Evolutionary conservation across 2,329 filamentous ascomycete species (phyloP), one percentile per base, ranked within the genome.

Genomic region (Hortaea werneckii): DNA sequence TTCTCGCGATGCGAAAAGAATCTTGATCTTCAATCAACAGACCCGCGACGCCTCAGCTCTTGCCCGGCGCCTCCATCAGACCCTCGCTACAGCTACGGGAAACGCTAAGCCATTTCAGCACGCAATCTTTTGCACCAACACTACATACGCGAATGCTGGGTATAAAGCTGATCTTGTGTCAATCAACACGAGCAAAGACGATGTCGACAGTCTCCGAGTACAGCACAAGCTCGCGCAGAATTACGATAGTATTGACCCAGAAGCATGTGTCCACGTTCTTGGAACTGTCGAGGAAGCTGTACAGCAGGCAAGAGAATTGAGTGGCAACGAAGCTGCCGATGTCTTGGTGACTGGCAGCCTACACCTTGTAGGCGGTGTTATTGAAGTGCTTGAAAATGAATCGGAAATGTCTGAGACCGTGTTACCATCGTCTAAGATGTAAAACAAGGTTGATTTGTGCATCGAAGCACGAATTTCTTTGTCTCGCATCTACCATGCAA

Each of bases 1-100:
- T 11, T 42, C 54, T n/a, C 51, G 47, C 7, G 40, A 45, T 6
- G 48, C 50, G 4, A 49, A 68, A 5, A 70, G 86, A 0, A 71
- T 83, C 47, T 69, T 96, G 40, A 75, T 96, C 41, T 96, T 96
- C 73, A 95, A 95, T 65, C 90, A 95, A 65, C 87, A 95, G 60
- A 87, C 87, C 7, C 79, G 88, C 29, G 82, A 95, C 58, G 85
- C 85, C 5, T 67, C 71, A 4, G 70, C 76, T 11, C 73, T 94
- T 1, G 76, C 90, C 2, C 67, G 67, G 29, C 74, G 74, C 0
- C 69, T 95, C 1, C 72, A 87, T 46, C 61, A 70, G 7, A 78
- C 77, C 2, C 68, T 85, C 43, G 58, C 64, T 40, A 50, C 66
- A 45, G 58, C 67, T 46, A 41, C 72, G 44, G 41, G 65, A 48